These are phyloP conservation scores for Cladosporium sp. DNA, from an alignment of 2,329 filamentous ascomycete species.

Conservation along the genomic window DNA sequence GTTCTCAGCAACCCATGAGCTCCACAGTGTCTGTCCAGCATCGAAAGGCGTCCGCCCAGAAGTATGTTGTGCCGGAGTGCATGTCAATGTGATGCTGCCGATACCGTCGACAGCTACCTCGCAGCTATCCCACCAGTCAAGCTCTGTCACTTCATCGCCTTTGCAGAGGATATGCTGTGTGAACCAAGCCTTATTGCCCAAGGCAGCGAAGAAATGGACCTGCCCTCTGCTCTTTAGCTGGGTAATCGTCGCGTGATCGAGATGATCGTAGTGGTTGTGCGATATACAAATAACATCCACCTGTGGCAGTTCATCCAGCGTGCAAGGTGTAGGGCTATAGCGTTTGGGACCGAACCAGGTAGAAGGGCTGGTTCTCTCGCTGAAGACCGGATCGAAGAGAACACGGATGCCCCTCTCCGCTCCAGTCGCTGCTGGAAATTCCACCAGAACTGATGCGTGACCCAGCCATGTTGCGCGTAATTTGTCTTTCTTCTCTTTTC, in stretches of 20 bases:
- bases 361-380: constrained; percentile 51
- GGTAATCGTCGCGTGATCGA: constrained; percentile 51
- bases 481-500: constrained; percentile 30
- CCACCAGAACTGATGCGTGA: constrained; percentile 53
- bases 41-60: constrained; percentile 47
- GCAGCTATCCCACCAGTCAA: constrained; percentile 55
- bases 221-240: constrained; percentile 42
- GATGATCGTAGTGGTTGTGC: constrained; percentile 61
- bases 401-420: constrained; percentile 46
- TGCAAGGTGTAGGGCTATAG: constrained; percentile 55
- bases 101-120: constrained; percentile 38
- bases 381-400: constrained; percentile 58
- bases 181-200: constrained; percentile 45
- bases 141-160: constrained; percentile 46
- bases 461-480: constrained; percentile 55
- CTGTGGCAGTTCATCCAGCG: constrained; percentile 52
- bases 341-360: constrained; percentile 53
- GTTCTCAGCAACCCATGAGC: constrained; percentile 48
- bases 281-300: constrained; percentile 56
- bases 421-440: constrained; percentile 40
- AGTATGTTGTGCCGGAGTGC: constrained; percentile 52
- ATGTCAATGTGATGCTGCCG: constrained; percentile 46
- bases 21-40: constrained; percentile 50
- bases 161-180: constrained; percentile 43
- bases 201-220: constrained; percentile 47